Conservation (phyloP, 495 filamentous ascomycete species). For the Penicillium simplicissimum region DNA sequence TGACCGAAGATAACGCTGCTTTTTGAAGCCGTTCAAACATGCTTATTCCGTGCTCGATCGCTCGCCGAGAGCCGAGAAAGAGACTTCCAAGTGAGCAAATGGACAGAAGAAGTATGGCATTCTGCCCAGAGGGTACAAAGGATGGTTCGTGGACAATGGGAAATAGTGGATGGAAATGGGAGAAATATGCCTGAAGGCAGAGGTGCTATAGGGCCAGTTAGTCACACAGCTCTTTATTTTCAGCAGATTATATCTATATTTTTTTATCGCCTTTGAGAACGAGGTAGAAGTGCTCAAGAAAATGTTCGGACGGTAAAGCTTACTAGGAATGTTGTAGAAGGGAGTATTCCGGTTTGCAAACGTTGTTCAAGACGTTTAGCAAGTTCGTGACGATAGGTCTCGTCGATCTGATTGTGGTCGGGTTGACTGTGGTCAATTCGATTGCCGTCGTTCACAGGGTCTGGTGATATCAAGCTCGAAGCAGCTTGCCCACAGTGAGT, state of each 20-base stretch:
- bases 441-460: background rate
- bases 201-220: too few species aligned
- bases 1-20: background rate
- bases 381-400: background rate
- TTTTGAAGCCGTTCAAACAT: background rate
- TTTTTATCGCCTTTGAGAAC: too few species aligned
- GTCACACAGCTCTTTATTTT: too few species aligned
- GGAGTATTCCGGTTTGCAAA: background rate
- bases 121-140: background rate
- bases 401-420: too few species aligned
- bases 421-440: too few species aligned
- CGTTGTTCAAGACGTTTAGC: background rate
- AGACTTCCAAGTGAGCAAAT: background rate
- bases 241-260: too few species aligned
- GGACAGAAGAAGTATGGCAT: background rate
- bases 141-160: background rate
- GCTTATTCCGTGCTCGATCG: background rate
- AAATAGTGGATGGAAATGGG: background rate
- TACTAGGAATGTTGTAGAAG: conserved; percentile 1
- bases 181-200: background rate
- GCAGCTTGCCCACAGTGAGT: background rate
- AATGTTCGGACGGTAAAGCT: too few species aligned
- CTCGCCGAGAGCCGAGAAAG: background rate
- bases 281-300: too few species aligned
- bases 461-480: background rate